Evolutionary conservation across 2,329 filamentous ascomycete genomes (phyloP).

Genomic region (Botryosphaeria dothidea): DNA sequence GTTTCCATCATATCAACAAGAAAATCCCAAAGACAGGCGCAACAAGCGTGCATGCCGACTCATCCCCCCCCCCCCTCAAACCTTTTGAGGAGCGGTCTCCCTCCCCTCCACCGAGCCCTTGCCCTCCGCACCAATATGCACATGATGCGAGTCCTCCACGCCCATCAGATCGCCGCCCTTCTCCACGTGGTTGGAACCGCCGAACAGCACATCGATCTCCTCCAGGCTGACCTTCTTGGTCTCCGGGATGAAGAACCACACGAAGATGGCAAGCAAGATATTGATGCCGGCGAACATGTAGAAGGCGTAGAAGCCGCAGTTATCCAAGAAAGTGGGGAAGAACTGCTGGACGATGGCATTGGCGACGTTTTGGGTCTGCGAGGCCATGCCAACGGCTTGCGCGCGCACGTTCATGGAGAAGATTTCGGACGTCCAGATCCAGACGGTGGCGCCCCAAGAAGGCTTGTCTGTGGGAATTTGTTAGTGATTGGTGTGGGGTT

Average conservation of each 20-base stretch:
- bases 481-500: slow-evolving; percentile 26
- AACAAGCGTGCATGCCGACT: no score
- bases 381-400: slow-evolving; percentile 69
- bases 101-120: neutral
- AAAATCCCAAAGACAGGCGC: no score
- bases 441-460: slow-evolving; percentile 68
- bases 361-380: slow-evolving; percentile 59
- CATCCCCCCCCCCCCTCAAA: neutral
- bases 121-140: slow-evolving; percentile 24
- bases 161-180: slow-evolving; percentile 53
- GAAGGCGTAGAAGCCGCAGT: slow-evolving; percentile 58
- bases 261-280: slow-evolving; percentile 21
- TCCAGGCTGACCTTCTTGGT: slow-evolving; percentile 52
- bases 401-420: slow-evolving; percentile 73
- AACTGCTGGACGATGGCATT: slow-evolving; percentile 70
- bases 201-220: slow-evolving; percentile 59
- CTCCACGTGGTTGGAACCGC: slow-evolving; percentile 58
- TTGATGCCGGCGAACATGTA: slow-evolving; percentile 46
- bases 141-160: slow-evolving; percentile 36
- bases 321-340: slow-evolving; percentile 67
- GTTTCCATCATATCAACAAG: no score
- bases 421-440: slow-evolving; percentile 71
- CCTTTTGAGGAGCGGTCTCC: neutral
- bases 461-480: slow-evolving; percentile 57
- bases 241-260: slow-evolving; percentile 46